Conservation (phyloP, 139 green algal species). For the Raphidocelis subcapitata region DNA sequence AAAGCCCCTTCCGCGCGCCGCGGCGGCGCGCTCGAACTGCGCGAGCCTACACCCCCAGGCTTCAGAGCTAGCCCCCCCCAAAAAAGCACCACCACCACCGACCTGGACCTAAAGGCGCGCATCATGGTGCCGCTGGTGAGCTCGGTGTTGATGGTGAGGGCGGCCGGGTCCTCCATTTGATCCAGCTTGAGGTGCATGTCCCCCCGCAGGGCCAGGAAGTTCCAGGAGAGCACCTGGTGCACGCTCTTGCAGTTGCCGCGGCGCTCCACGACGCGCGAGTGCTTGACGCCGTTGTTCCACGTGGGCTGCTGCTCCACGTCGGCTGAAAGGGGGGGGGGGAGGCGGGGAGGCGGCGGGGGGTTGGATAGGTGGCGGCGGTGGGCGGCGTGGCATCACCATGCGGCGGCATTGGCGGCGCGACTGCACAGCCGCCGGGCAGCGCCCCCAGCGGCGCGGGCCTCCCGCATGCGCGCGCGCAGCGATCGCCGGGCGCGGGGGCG, state of each 20-base stretch:
- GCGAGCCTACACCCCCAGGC: too few relatives aligned
- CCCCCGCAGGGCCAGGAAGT: constrained; percentile 22
- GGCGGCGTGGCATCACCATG: too few relatives aligned
- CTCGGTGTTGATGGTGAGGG: constrained; percentile 18
- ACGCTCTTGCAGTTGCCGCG: constrained; percentile 9
- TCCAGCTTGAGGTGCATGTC: constrained; percentile 22
- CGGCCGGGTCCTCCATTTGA: constrained; percentile 7
- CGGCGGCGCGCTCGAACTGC: too few relatives aligned
- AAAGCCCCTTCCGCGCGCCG: too few relatives aligned
- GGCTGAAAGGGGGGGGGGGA: not conserved
- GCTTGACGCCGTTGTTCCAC: constrained; percentile 22
- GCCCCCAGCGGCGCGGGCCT: too few relatives aligned
- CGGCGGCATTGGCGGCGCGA: too few relatives aligned
- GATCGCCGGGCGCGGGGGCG: too few relatives aligned
- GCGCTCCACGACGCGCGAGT: constrained; percentile 5
- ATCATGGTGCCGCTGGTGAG: constrained; percentile 24
- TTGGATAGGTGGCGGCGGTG: too few relatives aligned
- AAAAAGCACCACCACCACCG: not conserved
- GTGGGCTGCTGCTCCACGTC: constrained; percentile 15
- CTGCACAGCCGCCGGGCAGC: too few relatives aligned
- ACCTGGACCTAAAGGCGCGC: constrained; percentile 12
- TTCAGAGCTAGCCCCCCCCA: not conserved
- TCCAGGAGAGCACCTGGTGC: constrained; percentile 19
- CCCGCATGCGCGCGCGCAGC: too few relatives aligned
- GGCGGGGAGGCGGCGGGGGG: too few relatives aligned